Conservation (phyloP, 1,284 basidiomycete genomes). For the Trichosporon asahii region DNA sequence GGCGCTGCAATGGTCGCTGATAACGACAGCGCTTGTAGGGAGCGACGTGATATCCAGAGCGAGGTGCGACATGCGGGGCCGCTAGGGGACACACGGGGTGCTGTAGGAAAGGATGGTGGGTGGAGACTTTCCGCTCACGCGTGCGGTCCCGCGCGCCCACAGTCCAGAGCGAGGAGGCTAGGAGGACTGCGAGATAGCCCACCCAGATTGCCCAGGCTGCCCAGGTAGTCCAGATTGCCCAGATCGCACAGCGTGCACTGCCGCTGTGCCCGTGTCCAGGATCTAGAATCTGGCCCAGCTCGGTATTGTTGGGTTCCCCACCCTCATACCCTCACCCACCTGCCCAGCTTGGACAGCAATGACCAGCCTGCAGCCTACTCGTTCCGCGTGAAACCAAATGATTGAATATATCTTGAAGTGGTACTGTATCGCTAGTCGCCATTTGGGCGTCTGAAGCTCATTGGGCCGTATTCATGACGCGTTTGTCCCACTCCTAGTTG, state of each 20-base stretch:
- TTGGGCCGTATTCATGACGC: neutral
- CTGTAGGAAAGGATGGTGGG: neutral
- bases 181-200: neutral
- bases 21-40: neutral
- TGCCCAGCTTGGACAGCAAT: too few species aligned
- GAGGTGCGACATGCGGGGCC: neutral
- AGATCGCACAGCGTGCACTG: neutral
- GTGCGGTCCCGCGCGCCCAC: too few species aligned
- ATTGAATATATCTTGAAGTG: neutral
- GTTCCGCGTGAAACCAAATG: neutral
- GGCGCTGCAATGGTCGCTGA: neutral
- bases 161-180: neutral
- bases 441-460: neutral
- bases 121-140: neutral
- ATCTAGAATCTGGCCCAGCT: neutral
- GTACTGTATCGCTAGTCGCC: conserved; percentile 1
- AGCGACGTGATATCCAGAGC: neutral
- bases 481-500: neutral
- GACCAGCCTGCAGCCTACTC: too few species aligned
- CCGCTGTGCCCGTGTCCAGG: neutral
- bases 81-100: neutral
- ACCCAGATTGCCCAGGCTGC: neutral
- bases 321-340: too few species aligned
- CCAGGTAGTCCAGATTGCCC: too few species aligned
- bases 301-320: too few species aligned